These are phyloP conservation scores for Ballota nigra DNA, from an alignment of 257 asterid species.

Conservation along the genomic window DNA sequence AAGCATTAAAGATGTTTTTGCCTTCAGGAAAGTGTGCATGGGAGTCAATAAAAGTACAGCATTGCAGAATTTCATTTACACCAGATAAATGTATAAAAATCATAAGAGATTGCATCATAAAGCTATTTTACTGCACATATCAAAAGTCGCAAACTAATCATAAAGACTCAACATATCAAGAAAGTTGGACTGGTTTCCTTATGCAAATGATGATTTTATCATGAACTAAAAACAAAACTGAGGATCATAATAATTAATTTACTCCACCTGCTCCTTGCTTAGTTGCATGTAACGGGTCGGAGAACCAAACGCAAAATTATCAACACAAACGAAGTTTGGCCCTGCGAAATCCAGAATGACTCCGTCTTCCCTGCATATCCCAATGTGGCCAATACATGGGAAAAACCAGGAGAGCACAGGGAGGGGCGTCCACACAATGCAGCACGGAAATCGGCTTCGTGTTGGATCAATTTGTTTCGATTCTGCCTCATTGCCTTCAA, in stretches of 20 bases:
- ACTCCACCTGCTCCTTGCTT: slow-evolving; percentile 65
- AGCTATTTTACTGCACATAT: background rate
- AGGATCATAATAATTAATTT: slow-evolving; percentile 8
- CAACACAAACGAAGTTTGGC: slow-evolving; percentile 86
- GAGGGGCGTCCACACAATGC: slow-evolving; percentile 96
- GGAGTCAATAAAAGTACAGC: background rate
- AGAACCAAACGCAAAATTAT: slow-evolving; percentile 80
- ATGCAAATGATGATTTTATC: background rate
- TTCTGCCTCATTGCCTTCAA: slow-evolving; percentile 35
- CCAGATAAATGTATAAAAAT: background rate
- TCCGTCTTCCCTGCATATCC: slow-evolving; percentile 88
- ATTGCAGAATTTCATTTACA: background rate
- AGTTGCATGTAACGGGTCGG: slow-evolving; percentile 77
- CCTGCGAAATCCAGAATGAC: slow-evolving; percentile 93
- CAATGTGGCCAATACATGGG: slow-evolving; percentile 88
- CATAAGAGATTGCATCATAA: background rate
- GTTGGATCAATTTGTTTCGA: slow-evolving; percentile 51
- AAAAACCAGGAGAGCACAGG: slow-evolving; percentile 85
- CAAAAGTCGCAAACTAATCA: background rate
- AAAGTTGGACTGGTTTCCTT: background rate
- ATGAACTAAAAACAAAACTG: slow-evolving; percentile 2
- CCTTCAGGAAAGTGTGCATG: background rate
- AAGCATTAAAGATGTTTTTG: background rate
- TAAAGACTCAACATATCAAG: background rate
- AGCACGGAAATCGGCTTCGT: slow-evolving; percentile 70